Evolutionary conservation across 108 stramenopile species (phyloP).

Genomic region (Pseudonitzschia delicatissima): DNA sequence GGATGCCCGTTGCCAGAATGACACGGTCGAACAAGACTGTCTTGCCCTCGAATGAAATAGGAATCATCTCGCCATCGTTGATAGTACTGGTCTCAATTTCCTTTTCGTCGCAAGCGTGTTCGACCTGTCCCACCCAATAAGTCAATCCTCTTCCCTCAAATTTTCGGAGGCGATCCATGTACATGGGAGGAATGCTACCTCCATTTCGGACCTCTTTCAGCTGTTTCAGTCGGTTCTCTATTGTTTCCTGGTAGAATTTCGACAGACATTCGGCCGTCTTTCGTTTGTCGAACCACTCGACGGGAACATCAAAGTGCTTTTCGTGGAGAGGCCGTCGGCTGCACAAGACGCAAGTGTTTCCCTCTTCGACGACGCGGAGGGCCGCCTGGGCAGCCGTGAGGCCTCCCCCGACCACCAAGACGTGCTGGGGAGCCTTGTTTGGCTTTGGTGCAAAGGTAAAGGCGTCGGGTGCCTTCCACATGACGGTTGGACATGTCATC

Average conservation of each 20-base stretch:
- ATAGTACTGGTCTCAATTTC: not conserved
- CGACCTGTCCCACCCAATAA: constrained; percentile 23
- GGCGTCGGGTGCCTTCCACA: too few relatives aligned
- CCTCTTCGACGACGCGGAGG: constrained; percentile 3
- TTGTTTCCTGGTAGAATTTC: constrained; percentile 60
- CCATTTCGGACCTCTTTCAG: constrained; percentile 48
- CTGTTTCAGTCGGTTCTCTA: constrained; percentile 23
- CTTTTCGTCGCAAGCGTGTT: not conserved
- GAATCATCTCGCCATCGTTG: not conserved
- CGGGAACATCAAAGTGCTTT: constrained; percentile 58
- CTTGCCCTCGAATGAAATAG: not conserved
- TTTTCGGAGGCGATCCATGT: too few relatives aligned
- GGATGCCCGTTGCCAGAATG: constrained; percentile 55
- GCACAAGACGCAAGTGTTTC: constrained; percentile 29
- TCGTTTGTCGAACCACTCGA: constrained; percentile 71
- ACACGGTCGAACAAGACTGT: not conserved
- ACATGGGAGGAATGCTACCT: constrained; percentile 65
- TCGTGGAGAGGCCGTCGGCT: constrained; percentile 53
- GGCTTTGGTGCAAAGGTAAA: too few relatives aligned
- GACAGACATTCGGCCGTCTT: constrained; percentile 32
- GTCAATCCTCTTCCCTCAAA: too few relatives aligned
- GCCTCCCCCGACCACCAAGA: constrained; percentile 72
- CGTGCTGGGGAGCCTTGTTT: not conserved
- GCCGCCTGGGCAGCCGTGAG: constrained; percentile 70
- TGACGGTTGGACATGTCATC: too few relatives aligned